Percentiles rank a stretch among this genome's conserved stretches.
These are phyloP conservation scores for Colletotrichum agaves DNA, from an alignment of 2,329 filamentous ascomycete species.

Conservation along the genomic window DNA sequence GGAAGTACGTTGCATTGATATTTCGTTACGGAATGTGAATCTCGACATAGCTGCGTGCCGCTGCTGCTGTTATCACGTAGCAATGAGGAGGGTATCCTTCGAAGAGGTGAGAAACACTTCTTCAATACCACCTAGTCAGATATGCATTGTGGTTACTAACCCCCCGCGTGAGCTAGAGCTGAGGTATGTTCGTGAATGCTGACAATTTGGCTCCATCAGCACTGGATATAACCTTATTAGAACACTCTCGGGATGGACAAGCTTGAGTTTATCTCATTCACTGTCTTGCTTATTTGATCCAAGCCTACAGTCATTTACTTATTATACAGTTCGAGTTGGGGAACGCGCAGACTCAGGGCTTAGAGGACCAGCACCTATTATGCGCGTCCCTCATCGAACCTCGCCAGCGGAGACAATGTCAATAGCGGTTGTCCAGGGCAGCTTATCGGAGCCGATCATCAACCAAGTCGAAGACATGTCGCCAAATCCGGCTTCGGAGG, in stretches of 20 bases:
- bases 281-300: too few species aligned
- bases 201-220: too few species aligned
- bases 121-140: too few species aligned
- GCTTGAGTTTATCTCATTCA: too few species aligned
- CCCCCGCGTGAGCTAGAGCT: constrained; percentile 10
- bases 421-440: neutral
- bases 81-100: too few species aligned
- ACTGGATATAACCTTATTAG: too few species aligned
- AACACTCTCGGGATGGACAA: too few species aligned
- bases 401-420: neutral
- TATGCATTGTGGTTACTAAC: neutral
- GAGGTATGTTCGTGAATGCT: neutral
- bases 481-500: neutral
- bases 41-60: neutral
- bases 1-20: too few species aligned
- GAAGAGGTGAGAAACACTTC: neutral
- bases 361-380: neutral
- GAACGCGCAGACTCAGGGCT: neutral
- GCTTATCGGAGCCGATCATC: neutral
- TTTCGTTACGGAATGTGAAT: constrained; percentile 3
- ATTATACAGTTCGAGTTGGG: neutral
- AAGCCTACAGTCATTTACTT: neutral
- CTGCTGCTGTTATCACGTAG: neutral
- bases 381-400: constrained; percentile 16
- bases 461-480: neutral